Percentiles rank a stretch among this genome's conserved stretches.
phyloP scores from a whole-genome alignment of 2,329 filamentous ascomycete species.

The Alternaria brassicae region DNA sequence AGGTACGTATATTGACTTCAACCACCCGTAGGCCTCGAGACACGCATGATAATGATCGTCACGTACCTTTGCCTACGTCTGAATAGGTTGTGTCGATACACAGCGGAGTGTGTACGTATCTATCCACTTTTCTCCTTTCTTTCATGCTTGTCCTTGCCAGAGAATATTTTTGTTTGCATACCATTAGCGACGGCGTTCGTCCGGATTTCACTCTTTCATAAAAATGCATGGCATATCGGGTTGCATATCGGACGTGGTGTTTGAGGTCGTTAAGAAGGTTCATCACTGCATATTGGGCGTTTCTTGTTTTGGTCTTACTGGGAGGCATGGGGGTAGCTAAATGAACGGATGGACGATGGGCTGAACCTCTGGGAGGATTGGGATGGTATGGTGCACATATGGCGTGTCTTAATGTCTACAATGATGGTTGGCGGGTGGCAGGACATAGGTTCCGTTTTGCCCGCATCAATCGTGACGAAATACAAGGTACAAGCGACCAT shows the following conservation, averaged over 20 bases:
- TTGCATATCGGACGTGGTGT: conserved; percentile 15
- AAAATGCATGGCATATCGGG: conserved; percentile 1
- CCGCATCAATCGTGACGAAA: not conserved
- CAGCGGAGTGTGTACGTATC: not conserved
- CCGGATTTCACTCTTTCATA: conserved; percentile 18
- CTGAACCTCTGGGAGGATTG: not conserved
- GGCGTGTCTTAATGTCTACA: conserved; percentile 2
- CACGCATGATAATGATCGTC: not conserved
- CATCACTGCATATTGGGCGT: conserved; percentile 3
- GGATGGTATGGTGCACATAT: not conserved
- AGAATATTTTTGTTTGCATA: conserved; percentile 4
- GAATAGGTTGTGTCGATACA: not conserved
- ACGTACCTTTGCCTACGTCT: not conserved
- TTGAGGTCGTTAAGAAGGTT: not conserved
- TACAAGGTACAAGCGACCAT: not conserved
- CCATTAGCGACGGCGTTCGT: conserved; percentile 20
- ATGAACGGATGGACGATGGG: not conserved
- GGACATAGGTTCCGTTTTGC: not conserved
- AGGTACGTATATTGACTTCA: not conserved
- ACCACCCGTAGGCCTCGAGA: not conserved
- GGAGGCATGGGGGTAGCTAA: not conserved
- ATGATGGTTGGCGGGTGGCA: not conserved
- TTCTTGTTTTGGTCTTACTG: not conserved
- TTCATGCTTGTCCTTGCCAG: conserved; percentile 1
- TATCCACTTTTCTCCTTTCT: not conserved